phyloP scores from a whole-genome alignment of 805 yeast genomes.

The Nakazawaea ambrosiae region DNA sequence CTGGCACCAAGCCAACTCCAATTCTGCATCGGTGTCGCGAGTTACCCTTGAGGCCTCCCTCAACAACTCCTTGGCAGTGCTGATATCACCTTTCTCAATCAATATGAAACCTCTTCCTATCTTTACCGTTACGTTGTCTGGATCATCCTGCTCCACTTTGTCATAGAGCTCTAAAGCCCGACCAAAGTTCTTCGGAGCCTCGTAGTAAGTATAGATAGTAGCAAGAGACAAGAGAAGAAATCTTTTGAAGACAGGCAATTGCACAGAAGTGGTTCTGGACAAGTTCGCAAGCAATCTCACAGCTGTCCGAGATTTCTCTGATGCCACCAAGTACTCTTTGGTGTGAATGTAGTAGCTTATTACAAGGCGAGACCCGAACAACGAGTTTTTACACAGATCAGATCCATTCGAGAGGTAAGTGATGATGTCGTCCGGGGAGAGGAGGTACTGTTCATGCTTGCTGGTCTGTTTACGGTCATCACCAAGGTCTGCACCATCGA shows the following conservation, averaged over 20 bases:
- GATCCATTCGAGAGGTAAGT: constrained; percentile 33
- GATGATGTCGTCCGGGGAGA: constrained; percentile 31
- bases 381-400: constrained; percentile 27
- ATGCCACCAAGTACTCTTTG: constrained; percentile 58
- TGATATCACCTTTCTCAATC: constrained; percentile 54
- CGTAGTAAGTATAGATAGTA: constrained; percentile 71
- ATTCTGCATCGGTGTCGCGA: constrained; percentile 50
- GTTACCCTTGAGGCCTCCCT: constrained; percentile 37
- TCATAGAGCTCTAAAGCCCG: constrained; percentile 71
- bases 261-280: constrained; percentile 37
- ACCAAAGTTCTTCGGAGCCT: constrained; percentile 82
- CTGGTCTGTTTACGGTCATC: neutral
- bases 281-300: constrained; percentile 45
- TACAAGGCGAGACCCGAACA: constrained; percentile 61
- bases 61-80: constrained; percentile 48
- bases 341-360: constrained; percentile 52
- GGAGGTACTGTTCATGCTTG: neutral
- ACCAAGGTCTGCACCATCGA: neutral
- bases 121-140: constrained; percentile 49
- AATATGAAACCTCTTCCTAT: constrained; percentile 79
- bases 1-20: constrained; percentile 77
- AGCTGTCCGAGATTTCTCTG: constrained; percentile 54
- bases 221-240: constrained; percentile 65
- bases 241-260: constrained; percentile 43
- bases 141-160: constrained; percentile 37